These are phyloP conservation scores for Globisporangium cylindrosporum DNA, from an alignment of 352 stramenopile species.

Conservation along the genomic window DNA sequence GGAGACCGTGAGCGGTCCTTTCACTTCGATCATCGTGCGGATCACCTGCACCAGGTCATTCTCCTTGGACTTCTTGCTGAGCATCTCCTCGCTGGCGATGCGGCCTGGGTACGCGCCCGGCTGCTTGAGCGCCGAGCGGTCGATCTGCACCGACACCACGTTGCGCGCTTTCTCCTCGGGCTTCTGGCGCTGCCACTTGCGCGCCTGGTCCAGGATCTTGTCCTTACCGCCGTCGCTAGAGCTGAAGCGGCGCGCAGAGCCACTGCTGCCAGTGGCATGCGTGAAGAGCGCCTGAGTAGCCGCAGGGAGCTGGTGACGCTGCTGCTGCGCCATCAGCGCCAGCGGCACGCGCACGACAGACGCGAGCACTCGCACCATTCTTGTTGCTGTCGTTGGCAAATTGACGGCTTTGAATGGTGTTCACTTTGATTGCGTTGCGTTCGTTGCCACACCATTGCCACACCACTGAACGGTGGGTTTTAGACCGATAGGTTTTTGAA, in stretches of 20 bases:
- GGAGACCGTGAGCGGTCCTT: slow-evolving; percentile 90
- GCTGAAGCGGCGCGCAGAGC: slow-evolving; percentile 18
- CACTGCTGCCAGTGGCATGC: neutral
- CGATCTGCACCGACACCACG: slow-evolving; percentile 58
- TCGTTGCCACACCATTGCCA: neutral
- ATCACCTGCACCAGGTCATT: slow-evolving; percentile 79
- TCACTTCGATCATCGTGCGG: slow-evolving; percentile 90
- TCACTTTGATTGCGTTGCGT: neutral
- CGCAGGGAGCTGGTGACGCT: neutral
- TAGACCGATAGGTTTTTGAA: neutral
- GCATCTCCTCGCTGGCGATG: slow-evolving; percentile 25
- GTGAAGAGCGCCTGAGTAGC: neutral
- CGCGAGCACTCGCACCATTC: slow-evolving; percentile 8
- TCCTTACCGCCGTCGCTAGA: slow-evolving; percentile 11
- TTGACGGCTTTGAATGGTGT: neutral
- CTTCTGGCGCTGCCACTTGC: slow-evolving; percentile 60
- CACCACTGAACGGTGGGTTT: neutral
- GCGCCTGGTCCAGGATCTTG: slow-evolving; percentile 38
- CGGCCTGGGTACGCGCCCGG: slow-evolving; percentile 25
- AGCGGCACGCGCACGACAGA: neutral
- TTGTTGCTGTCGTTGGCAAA: neutral
- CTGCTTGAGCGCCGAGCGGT: slow-evolving; percentile 74
- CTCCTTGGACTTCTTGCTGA: slow-evolving; percentile 50
- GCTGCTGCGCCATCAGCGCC: slow-evolving; percentile 5
- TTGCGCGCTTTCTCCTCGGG: slow-evolving; percentile 42